Percentiles rank a stretch among this genome's conserved stretches.
phyloP scores from a whole-genome alignment of 73 alveolate species.

The Breviolum minutum region DNA sequence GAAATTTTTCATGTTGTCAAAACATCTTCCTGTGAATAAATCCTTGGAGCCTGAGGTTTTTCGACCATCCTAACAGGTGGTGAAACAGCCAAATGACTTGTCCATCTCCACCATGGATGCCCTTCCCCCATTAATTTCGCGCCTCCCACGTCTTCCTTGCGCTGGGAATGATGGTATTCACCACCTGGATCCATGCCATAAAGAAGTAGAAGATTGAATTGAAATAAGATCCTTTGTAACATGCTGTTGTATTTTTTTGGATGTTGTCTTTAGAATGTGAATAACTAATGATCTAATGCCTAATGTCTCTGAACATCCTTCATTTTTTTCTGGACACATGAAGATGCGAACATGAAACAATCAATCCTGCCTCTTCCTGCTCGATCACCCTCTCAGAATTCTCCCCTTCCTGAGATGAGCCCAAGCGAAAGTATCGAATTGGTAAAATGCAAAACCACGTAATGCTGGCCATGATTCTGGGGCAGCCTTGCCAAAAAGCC shows the following conservation, averaged over 20 bases:
- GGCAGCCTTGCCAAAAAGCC: background rate
- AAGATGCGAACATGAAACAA: background rate
- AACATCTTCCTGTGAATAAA: background rate
- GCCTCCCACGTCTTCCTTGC: conserved; percentile 93
- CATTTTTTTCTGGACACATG: too few species aligned
- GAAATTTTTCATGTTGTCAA: background rate
- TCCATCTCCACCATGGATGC: background rate
- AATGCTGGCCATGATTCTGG: background rate
- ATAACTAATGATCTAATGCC: too few species aligned
- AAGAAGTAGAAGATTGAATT: too few species aligned
- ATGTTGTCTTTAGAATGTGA: too few species aligned
- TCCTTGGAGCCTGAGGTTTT: background rate
- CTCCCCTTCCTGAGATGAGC: conserved; percentile 8
- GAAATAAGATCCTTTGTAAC: too few species aligned
- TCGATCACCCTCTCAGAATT: conserved; percentile 42
- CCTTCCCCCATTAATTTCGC: background rate
- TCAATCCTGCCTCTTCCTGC: conserved; percentile 35
- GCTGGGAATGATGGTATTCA: conserved; percentile 33
- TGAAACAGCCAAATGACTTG: background rate
- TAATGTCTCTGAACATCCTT: too few species aligned
- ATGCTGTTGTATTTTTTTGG: too few species aligned
- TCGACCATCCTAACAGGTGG: background rate
- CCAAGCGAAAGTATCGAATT: too few species aligned
- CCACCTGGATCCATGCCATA: conserved; percentile 14
- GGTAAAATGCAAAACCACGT: too few species aligned